phyloP scores from a whole-genome alignment of 202 grass and related monocot genomes.

The Zoysia matrella region DNA sequence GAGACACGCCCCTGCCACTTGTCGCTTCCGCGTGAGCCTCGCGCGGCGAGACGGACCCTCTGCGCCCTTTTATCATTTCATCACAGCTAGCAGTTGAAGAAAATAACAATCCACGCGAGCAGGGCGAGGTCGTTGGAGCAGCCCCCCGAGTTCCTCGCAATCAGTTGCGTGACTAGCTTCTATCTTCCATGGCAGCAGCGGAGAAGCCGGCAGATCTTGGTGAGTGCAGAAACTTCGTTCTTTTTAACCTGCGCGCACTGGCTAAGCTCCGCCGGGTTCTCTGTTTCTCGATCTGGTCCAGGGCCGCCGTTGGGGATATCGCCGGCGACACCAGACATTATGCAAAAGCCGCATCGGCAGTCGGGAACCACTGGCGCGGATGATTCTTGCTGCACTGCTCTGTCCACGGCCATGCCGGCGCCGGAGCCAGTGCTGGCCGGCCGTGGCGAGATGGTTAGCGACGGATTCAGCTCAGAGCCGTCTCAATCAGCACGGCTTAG shows the following conservation, averaged over 20 bases:
- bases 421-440: neutral
- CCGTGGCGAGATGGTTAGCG: slow-evolving; percentile 1
- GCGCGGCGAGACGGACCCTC: neutral
- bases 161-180: neutral
- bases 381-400: slow-evolving; percentile 28
- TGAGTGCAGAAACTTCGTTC: slow-evolving; percentile 8
- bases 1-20: neutral
- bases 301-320: slow-evolving; percentile 9
- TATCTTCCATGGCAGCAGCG: neutral
- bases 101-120: neutral
- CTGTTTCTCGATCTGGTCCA: neutral
- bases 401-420: neutral
- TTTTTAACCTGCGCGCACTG: too few relatives aligned
- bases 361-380: neutral
- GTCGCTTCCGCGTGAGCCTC: neutral
- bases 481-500: neutral
- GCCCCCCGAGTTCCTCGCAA: neutral
- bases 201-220: slow-evolving; percentile 16
- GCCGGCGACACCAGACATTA: slow-evolving; percentile 46
- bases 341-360: neutral
- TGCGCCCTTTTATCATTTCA: neutral
- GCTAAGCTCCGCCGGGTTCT: slow-evolving; percentile 10
- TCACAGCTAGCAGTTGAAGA: slow-evolving; percentile 2
- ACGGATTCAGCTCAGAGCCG: neutral
- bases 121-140: neutral